A percentile compares a stretch with the other conserved stretches of the same genome.
These are phyloP conservation scores for Musa acuminata DNA, from an alignment of 176 grass and related monocot species.

Conservation along the genomic window DNA sequence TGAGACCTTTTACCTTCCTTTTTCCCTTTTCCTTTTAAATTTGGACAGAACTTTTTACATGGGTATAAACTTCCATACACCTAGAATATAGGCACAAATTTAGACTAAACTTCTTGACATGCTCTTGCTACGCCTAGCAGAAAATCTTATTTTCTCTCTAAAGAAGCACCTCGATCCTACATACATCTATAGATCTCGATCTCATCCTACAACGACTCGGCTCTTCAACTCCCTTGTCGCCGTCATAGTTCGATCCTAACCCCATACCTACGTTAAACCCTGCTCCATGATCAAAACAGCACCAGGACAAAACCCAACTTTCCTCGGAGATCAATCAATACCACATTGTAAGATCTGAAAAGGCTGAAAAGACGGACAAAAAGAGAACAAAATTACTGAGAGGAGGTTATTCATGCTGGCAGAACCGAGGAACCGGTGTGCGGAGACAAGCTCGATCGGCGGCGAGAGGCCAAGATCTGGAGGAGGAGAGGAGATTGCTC, in stretches of 20 bases:
- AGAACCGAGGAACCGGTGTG: not conserved
- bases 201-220: not conserved
- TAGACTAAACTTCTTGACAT: too few species aligned
- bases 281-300: not conserved
- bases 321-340: not conserved
- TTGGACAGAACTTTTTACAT: too few species aligned
- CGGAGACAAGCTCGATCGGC: not conserved
- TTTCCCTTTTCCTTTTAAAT: too few species aligned
- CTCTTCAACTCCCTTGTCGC: not conserved
- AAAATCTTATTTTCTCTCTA: too few species aligned
- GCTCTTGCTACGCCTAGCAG: too few species aligned
- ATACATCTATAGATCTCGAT: too few species aligned
- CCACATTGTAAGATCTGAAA: not conserved
- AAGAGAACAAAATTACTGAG: not conserved
- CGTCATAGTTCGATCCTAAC: not conserved
- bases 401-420: conserved; percentile 6
- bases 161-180: too few species aligned
- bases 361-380: not conserved
- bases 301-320: not conserved
- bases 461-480: not conserved
- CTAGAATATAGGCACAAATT: too few species aligned
- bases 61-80: too few species aligned
- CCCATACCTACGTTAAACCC: not conserved
- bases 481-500: not conserved
- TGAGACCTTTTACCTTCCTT: too few species aligned